Evolutionary conservation across 768 basidiomycete genomes (phyloP).

Genomic region (Nidularia pulvinata): DNA sequence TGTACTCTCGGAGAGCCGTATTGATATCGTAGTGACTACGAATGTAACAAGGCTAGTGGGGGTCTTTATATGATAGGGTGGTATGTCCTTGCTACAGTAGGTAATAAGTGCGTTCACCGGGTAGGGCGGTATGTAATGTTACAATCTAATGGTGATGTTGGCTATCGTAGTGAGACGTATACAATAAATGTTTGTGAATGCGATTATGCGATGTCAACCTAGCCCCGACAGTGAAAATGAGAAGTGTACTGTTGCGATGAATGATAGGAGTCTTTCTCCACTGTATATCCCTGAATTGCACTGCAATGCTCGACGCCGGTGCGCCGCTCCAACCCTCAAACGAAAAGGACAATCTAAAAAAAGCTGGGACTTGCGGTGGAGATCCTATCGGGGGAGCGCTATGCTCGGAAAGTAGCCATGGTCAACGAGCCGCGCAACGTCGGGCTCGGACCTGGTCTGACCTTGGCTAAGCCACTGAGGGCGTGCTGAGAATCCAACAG

Average conservation of each 20-base stretch:
- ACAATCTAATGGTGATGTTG: not conserved
- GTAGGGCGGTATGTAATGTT: not conserved
- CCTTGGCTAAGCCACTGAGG: conserved; percentile 10
- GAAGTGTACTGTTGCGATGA: not conserved
- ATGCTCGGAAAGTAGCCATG: conserved; percentile 12
- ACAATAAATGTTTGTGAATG: not conserved
- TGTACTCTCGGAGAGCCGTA: not conserved
- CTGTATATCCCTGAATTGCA: too few relatives aligned
- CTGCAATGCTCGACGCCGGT: too few relatives aligned
- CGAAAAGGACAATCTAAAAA: conserved; percentile 1
- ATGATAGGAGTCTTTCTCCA: conserved; percentile 12
- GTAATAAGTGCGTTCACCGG: too few relatives aligned
- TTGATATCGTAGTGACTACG: too few relatives aligned
- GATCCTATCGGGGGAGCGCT: conserved; percentile 2
- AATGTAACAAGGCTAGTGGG: not conserved
- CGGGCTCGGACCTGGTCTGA: conserved; percentile 13
- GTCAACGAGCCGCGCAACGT: conserved; percentile 4
- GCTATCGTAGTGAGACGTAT: not conserved
- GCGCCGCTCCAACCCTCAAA: too few relatives aligned
- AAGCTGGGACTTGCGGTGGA: not conserved
- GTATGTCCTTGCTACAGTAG: not conserved
- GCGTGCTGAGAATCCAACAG: conserved; percentile 1
- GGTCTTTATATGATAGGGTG: not conserved
- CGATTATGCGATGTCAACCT: not conserved
- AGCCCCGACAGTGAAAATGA: not conserved